Conservation (phyloP, 2,329 filamentous ascomycete species). For the Claviceps capensis region DNA sequence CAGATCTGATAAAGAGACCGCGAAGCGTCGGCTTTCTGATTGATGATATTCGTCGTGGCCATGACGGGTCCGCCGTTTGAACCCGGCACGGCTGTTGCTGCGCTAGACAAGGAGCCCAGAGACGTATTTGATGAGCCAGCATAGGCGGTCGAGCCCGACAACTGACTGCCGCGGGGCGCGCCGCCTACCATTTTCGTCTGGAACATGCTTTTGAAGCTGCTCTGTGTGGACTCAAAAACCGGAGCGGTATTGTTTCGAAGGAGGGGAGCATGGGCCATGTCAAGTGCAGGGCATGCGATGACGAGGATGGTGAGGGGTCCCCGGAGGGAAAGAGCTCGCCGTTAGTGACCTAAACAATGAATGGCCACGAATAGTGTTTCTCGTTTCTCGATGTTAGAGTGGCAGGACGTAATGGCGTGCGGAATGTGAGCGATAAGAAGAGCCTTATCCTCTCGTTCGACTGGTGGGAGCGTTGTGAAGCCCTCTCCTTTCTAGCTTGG, state of each 20-base stretch:
- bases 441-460: constrained; percentile 3
- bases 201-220: constrained; percentile 26
- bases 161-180: constrained; percentile 44
- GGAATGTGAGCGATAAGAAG: constrained; percentile 1
- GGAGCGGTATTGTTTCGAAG: constrained; percentile 45
- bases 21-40: constrained; percentile 84
- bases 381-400: background rate
- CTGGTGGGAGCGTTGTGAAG: background rate
- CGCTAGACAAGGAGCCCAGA: constrained; percentile 32
- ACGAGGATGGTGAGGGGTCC: background rate
- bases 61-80: constrained; percentile 49
- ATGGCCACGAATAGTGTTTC: background rate
- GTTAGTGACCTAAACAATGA: background rate
- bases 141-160: constrained; percentile 46
- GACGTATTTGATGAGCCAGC: constrained; percentile 40
- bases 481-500: constrained; percentile 5
- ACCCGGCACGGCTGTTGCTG: constrained; percentile 25
- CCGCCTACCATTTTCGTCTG: constrained; percentile 35
- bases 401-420: background rate
- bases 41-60: constrained; percentile 89
- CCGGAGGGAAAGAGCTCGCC: constrained; percentile 4
- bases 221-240: constrained; percentile 35
- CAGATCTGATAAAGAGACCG: constrained; percentile 93
- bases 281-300: constrained; percentile 30
- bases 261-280: constrained; percentile 47